These are phyloP conservation scores for Emericellopsis terricola DNA, from an alignment of 495 filamentous ascomycete species.

Conservation along the genomic window DNA sequence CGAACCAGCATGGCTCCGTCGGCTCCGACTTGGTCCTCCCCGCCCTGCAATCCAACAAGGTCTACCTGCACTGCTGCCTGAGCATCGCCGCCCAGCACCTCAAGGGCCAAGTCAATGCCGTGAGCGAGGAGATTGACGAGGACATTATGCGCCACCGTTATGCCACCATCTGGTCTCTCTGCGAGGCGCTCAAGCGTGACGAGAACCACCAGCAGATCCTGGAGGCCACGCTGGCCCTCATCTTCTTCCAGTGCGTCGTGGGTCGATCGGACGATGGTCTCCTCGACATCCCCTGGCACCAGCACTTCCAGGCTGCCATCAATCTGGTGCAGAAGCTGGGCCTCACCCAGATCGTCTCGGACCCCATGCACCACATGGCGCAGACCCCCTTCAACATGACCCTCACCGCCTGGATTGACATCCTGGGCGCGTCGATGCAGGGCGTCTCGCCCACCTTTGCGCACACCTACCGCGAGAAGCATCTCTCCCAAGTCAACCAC, in stretches of 20 bases:
- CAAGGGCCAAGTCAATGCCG: conserved; percentile 51
- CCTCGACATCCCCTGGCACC: conserved; percentile 89
- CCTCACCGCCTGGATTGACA: conserved; percentile 89
- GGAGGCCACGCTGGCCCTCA: conserved; percentile 88
- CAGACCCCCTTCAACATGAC: conserved; percentile 91
- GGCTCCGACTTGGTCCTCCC: conserved; percentile 67
- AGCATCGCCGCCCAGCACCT: conserved; percentile 91
- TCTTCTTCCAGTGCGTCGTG: conserved; percentile 92
- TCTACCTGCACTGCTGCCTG: conserved; percentile 87
- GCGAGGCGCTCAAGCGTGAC: conserved; percentile 64
- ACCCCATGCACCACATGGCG: conserved; percentile 33
- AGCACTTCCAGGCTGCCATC: conserved; percentile 84
- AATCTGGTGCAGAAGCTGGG: conserved; percentile 71
- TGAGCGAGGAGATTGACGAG: conserved; percentile 60
- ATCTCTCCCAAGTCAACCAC: conserved; percentile 49
- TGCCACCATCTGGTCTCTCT: conserved; percentile 72
- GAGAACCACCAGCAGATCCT: conserved; percentile 73
- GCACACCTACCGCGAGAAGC: conserved; percentile 81
- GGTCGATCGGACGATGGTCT: conserved; percentile 64
- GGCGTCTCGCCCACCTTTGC: conserved; percentile 74
- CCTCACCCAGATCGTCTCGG: conserved; percentile 44
- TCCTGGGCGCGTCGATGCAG: conserved; percentile 84
- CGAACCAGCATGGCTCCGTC: conserved; percentile 63
- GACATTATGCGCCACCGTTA: conserved; percentile 91
- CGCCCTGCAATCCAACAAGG: conserved; percentile 75